phyloP scores from a whole-genome alignment of 169 alveolate species.

The Plasmodium gallinaceum region DNA sequence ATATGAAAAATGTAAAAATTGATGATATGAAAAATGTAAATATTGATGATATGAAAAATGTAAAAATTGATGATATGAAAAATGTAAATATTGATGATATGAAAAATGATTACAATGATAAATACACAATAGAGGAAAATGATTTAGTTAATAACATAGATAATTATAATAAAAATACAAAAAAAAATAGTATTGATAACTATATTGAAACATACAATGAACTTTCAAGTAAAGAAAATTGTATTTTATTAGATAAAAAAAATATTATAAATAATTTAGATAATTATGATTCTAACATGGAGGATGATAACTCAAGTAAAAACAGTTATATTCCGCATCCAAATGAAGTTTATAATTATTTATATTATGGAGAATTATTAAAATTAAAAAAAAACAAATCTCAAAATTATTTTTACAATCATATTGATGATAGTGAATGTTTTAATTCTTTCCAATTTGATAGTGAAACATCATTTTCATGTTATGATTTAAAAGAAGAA shows the following conservation, averaged over 20 bases:
- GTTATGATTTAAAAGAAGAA: too few species aligned
- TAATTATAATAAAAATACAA: not conserved
- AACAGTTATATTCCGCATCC: constrained; percentile 55
- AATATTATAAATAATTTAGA: not conserved
- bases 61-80: not conserved
- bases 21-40: not conserved
- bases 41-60: not conserved
- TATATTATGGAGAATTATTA: constrained; percentile 41
- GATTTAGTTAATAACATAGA: not conserved
- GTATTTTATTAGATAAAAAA: constrained; percentile 4
- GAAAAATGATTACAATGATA: not conserved
- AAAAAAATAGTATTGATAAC: not conserved
- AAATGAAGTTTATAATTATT: constrained; percentile 57
- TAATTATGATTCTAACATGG: not conserved
- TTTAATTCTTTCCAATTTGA: too few species aligned
- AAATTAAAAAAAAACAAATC: constrained; percentile 8
- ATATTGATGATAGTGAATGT: not conserved
- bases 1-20: not conserved
- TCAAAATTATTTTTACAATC: not conserved
- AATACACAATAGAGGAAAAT: not conserved
- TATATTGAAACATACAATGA: not conserved
- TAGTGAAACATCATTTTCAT: too few species aligned
- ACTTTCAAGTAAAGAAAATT: not conserved
- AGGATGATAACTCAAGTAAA: constrained; percentile 1
- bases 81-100: not conserved